phyloP scores from a whole-genome alignment of 441 rosid genomes.

The Populus hybrid region DNA sequence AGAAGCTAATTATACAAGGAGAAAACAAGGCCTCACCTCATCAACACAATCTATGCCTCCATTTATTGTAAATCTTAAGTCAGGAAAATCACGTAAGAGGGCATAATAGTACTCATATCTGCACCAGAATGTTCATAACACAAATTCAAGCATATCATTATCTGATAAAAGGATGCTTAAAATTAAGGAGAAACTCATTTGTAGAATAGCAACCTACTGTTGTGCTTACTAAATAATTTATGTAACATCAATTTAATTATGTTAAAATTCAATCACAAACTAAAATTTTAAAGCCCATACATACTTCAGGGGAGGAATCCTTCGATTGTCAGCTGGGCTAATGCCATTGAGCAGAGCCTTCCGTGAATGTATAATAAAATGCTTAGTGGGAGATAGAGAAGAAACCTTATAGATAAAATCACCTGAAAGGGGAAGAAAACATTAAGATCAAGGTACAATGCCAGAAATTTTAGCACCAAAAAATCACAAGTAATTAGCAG shows the following conservation, averaged over 20 bases:
- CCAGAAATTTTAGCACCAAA: conserved; percentile 8
- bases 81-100: conserved; percentile 93
- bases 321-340: conserved; percentile 94
- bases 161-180: neutral
- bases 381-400: conserved; percentile 86
- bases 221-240: neutral
- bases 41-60: conserved; percentile 88
- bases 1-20: neutral
- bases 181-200: neutral
- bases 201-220: neutral
- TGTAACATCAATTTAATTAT: neutral
- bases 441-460: conserved; percentile 4
- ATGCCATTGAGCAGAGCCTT: conserved; percentile 92
- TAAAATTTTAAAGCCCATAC: conserved; percentile 35
- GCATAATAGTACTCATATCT: conserved; percentile 94
- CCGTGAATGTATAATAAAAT: conserved; percentile 94
- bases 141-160: neutral
- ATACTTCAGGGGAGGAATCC: conserved; percentile 88
- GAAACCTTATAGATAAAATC: conserved; percentile 91
- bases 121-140: conserved; percentile 29
- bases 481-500: neutral
- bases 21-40: conserved; percentile 51
- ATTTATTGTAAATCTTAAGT: conserved; percentile 80
- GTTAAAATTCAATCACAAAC: conserved; percentile 12
- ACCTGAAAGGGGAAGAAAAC: conserved; percentile 48